Base-by-base conservation (phyloP, 192 early-diverging fungal species). In the Dispira parvispora region DNA sequence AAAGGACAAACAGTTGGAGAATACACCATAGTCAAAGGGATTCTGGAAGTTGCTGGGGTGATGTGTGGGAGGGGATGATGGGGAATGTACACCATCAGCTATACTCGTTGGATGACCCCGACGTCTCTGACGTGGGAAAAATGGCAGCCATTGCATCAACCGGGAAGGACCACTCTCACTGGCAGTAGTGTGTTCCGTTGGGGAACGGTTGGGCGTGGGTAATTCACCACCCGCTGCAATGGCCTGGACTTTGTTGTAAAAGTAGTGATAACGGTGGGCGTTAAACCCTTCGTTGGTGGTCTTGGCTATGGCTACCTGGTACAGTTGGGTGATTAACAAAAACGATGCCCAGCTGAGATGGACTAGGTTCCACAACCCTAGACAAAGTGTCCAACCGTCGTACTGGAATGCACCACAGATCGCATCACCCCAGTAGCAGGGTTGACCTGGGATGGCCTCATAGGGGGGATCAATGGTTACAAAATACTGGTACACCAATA, bases 271-370 rank as follows among this genome's bases (percentile, higher is more conserved):
- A 52, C 87, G 78, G 61, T 88, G 84, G 46, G 78, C 86, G 49
- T 92, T 98, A 50, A 84, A 80, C 21, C 81, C 67, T 73, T 98
- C 96, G 69, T 96, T 96, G 20, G 96, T 96, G 0, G 96, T 98
- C 63, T 79, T 76, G 12, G 77, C 86, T 14, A 76, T 66, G 12
- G 83, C 73, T 27, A 98, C 78, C 69, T 94, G 94, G 68, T 77
- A 83, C 5, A 77, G 62, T 67, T 98, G 96, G 2, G 80, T 78
- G 18, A 75, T 46, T 42, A 94, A 69, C 43, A 98, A 69, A 57
- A 90, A 81, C n/a, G 77, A 64, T 27, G 85, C 82, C 96, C 96
- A 98, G 0, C 79, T 64, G 55, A 83, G 70, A 71, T 98, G 89
- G 62, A 91, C 63, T 43, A 74, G 57, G 32, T 80, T 63, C 96